Percentiles rank a stretch among this genome's conserved stretches.
These are phyloP conservation scores for Neurospora sp. DNA, from an alignment of 495 filamentous ascomycete species.

Conservation along the genomic window DNA sequence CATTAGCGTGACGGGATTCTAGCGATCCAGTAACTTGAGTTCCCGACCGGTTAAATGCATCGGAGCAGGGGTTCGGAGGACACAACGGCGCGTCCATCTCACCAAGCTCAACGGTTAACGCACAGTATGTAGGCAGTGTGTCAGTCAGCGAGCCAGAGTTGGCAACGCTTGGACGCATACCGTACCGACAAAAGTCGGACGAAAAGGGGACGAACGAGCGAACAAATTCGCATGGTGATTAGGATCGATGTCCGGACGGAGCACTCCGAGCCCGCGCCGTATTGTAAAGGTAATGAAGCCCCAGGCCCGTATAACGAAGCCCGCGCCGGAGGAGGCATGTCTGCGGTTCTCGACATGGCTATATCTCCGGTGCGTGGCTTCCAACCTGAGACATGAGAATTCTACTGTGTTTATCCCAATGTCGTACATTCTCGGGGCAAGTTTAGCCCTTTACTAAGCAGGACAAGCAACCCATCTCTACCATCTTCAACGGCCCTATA, in stretches of 20 bases:
- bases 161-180: background rate
- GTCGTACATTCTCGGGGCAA: background rate
- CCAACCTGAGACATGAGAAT: background rate
- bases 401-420: background rate
- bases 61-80: conserved; percentile 12
- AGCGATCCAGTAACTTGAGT: conserved; percentile 24
- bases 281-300: background rate
- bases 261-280: background rate
- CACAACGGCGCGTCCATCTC: conserved; percentile 19
- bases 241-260: background rate
- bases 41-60: conserved; percentile 26
- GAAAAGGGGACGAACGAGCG: background rate
- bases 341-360: background rate
- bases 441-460: background rate
- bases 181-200: background rate
- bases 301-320: background rate
- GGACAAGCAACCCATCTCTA: background rate
- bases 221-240: background rate
- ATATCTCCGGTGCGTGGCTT: background rate
- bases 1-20: background rate
- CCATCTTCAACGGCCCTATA: background rate
- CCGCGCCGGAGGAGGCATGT: background rate
- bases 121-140: background rate
- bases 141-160: background rate
- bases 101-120: conserved; percentile 6